Conservation (phyloP, 2,329 filamentous ascomycete genomes). For the Tothia fuscella region DNA sequence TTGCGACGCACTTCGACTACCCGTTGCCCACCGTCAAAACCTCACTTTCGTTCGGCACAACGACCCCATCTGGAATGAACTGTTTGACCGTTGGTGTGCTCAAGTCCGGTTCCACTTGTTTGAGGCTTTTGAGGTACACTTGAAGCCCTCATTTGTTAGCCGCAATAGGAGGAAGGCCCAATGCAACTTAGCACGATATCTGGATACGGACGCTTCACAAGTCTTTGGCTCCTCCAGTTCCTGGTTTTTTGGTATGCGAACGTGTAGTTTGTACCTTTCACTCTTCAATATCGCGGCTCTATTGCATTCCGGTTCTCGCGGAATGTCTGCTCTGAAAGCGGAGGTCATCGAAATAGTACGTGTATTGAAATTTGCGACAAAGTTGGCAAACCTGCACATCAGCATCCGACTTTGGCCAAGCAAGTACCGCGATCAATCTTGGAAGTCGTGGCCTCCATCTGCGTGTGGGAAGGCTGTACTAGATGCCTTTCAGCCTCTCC, state of each 20-base stretch:
- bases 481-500: neutral
- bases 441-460: no score
- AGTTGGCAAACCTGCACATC: neutral
- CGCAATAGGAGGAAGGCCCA: neutral
- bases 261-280: neutral
- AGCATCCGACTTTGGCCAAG: conserved; percentile 1
- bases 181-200: conserved; percentile 1
- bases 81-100: neutral
- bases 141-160: neutral
- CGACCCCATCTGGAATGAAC: neutral
- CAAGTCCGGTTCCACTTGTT: neutral
- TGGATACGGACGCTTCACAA: neutral
- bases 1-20: neutral
- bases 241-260: conserved; percentile 6
- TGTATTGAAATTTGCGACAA: neutral
- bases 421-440: neutral
- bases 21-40: neutral
- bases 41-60: neutral
- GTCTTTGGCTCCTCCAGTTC: neutral
- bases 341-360: neutral
- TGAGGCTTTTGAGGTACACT: conserved; percentile 4
- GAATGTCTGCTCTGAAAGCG: neutral
- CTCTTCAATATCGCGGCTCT: conserved; percentile 1
- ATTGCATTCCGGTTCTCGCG: neutral
- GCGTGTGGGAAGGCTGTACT: neutral